Conservation (phyloP, 2,329 filamentous ascomycete species). For the Botryotinia narcissicola region DNA sequence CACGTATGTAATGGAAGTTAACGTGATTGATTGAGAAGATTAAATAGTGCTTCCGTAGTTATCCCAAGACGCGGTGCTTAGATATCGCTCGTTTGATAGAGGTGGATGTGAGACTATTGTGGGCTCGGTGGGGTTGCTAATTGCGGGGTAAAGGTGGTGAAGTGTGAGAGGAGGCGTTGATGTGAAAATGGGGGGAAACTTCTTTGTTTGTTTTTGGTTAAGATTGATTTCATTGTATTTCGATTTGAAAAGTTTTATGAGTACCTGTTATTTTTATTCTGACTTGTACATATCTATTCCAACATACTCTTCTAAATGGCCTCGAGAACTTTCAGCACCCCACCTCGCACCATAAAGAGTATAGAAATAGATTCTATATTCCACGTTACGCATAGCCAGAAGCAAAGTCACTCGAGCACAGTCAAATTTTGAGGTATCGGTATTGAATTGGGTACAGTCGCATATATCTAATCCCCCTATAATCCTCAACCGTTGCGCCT, state of each 20-base stretch:
- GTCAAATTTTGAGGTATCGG: neutral
- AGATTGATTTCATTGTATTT: neutral
- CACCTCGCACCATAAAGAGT: neutral
- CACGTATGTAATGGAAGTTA: neutral
- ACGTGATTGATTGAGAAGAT: neutral
- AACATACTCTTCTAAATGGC: neutral
- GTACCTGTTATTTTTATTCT: neutral
- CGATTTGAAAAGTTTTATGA: neutral
- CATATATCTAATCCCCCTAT: neutral
- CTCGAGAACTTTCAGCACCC: neutral
- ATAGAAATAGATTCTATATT: neutral
- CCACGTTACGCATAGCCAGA: neutral
- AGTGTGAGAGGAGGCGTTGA: neutral
- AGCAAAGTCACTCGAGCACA: neutral
- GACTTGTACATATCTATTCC: neutral
- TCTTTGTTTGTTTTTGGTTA: neutral
- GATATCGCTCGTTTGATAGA: neutral
- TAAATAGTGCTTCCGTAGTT: neutral
- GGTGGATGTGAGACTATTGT: neutral
- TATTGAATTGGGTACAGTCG: neutral
- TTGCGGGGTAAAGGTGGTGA: neutral
- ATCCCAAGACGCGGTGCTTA: neutral
- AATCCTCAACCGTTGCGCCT: neutral
- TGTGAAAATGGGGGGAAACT: neutral
- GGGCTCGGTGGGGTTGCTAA: neutral